Evolutionary conservation across 768 basidiomycete species (phyloP), one percentile per base, ranked within the genome.

Genomic region (Podaxis sp.): DNA sequence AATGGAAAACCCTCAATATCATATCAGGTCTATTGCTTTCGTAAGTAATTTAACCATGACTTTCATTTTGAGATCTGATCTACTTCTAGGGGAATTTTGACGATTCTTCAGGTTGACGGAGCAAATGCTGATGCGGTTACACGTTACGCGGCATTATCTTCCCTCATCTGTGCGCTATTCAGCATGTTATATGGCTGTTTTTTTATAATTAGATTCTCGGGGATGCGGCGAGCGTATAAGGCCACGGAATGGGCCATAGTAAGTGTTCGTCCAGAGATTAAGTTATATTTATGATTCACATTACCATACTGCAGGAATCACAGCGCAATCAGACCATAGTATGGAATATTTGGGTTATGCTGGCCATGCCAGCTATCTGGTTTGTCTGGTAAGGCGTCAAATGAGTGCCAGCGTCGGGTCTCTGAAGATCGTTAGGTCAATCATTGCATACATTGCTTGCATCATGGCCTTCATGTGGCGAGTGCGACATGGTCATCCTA

Each of bases 221-320:
- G 78, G 0, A 88, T 88, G 87, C 77, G 80, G 22, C 83, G 77
- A 63, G 84, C 85, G 77, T 76, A 83, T 68, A 83, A 82, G 64
- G 87, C 86, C 3, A 80, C 82, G 7, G 77, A 80, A 55, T 88
- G 85, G 83, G 84, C 86, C 1, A 77, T 84, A 68, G 84, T 84
- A 66, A 17, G 65, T 64, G 19, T 3, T 50, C 4, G 22, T 22
- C 13, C 13, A 29, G 29, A 43, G 12, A 3, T 3, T 38, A 22
- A 22, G 4, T 2, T 37, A 11, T 6, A 7, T 50, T 59, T 54
- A 13, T 12, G 13, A 15, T 15, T 25, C 25, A 19, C 9, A 24
- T 12, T 19, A 3, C 2, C 6, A 3, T 41, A 4, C 17, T 1
- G 3, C 59, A 86, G 84, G 86, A 88, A 66, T 81, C 85, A 2